Conservation (phyloP, 108 stramenopile species). For the Cylindrotheca closterium region DNA sequence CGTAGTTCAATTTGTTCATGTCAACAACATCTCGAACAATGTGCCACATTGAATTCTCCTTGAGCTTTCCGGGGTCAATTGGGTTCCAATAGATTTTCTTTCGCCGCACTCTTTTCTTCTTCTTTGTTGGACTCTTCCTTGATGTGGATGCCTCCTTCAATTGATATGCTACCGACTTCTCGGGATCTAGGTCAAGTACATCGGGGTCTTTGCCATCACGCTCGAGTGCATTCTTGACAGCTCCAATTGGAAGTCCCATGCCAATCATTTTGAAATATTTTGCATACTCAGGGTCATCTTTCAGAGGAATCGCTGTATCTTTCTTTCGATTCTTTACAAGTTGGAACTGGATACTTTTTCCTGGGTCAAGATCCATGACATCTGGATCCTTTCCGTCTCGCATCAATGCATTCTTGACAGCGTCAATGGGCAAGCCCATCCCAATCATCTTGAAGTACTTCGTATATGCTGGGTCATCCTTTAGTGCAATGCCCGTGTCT, state of each 20-base stretch:
- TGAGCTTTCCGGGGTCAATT: slow-evolving; percentile 73
- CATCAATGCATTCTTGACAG: slow-evolving; percentile 61
- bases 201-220: slow-evolving; percentile 64
- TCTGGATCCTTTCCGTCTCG: slow-evolving; percentile 72
- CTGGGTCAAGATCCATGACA: slow-evolving; percentile 71
- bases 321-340: slow-evolving; percentile 19
- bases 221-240: slow-evolving; percentile 62
- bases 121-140: slow-evolving; percentile 33
- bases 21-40: slow-evolving; percentile 63
- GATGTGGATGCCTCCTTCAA: slow-evolving; percentile 25
- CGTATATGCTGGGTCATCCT: slow-evolving; percentile 62
- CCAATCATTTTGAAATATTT: slow-evolving; percentile 75
- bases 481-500: slow-evolving; percentile 50
- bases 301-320: slow-evolving; percentile 53
- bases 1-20: slow-evolving; percentile 72
- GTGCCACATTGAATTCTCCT: slow-evolving; percentile 85
- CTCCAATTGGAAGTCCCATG: slow-evolving; percentile 56
- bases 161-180: slow-evolving; percentile 58
- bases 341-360: slow-evolving; percentile 53
- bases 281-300: slow-evolving; percentile 62
- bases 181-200: slow-evolving; percentile 60
- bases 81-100: slow-evolving; percentile 94
- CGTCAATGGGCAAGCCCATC: slow-evolving; percentile 70
- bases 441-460: slow-evolving; percentile 80
- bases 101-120: slow-evolving; percentile 68